Evolutionary conservation across 2,329 filamentous ascomycete genomes (phyloP).

Genomic region (Fusarium liriodendri): DNA sequence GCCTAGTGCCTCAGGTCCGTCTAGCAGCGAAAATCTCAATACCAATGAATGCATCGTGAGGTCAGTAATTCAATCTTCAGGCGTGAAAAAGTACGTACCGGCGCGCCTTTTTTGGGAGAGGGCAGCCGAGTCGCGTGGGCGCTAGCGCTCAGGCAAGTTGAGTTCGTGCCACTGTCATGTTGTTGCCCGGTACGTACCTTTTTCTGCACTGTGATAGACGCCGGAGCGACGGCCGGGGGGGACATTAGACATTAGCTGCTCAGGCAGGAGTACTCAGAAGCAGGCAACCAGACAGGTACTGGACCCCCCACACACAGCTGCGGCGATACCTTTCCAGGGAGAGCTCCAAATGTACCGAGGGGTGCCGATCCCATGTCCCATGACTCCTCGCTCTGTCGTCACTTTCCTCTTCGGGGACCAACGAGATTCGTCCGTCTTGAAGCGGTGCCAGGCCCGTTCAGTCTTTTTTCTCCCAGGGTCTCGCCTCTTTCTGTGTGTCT

Average conservation of each 20-base stretch:
- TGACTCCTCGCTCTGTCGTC: conserved; percentile 41
- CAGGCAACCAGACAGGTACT: conserved; percentile 13
- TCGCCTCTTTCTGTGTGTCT: conserved; percentile 6
- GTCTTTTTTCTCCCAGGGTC: conserved; percentile 28
- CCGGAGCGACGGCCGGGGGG: conserved; percentile 4
- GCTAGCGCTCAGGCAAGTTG: conserved; percentile 10
- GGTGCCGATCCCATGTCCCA: conserved; percentile 34
- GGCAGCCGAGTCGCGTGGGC: conserved; percentile 31
- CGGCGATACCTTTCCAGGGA: conserved; percentile 15
- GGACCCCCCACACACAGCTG: not conserved
- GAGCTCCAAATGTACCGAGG: conserved; percentile 12
- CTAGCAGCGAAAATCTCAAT: conserved; percentile 28
- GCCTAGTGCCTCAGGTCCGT: not conserved
- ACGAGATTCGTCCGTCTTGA: conserved; percentile 15
- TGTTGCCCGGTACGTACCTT: conserved; percentile 5
- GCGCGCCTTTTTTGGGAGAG: conserved; percentile 14
- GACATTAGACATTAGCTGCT: conserved; percentile 6
- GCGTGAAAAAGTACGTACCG: conserved; percentile 3
- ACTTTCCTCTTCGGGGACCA: conserved; percentile 36
- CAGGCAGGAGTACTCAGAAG: conserved; percentile 9
- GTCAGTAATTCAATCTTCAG: not conserved
- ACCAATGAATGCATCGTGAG: conserved; percentile 28
- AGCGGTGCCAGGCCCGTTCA: conserved; percentile 8
- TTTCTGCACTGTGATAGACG: not conserved
- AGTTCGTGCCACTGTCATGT: conserved; percentile 22